Conservation (phyloP, 192 early-diverging fungal genomes). For the Coemansia sp. region DNA sequence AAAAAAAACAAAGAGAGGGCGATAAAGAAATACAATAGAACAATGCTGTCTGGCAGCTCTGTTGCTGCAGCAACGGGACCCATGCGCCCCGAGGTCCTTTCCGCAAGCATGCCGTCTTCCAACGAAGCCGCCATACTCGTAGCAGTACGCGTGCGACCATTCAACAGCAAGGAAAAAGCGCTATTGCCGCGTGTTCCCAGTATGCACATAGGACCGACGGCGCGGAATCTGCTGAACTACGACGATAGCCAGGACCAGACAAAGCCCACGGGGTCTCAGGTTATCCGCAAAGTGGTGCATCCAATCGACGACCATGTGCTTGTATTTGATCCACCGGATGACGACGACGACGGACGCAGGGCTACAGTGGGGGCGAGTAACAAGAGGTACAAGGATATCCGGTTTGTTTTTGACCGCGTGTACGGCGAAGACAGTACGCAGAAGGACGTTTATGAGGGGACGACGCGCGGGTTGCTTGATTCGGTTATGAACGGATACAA, state of each 20-base stretch:
- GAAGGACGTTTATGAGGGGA: slow-evolving; percentile 66
- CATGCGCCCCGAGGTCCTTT: background rate
- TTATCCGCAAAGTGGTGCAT: slow-evolving; percentile 59
- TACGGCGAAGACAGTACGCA: slow-evolving; percentile 70
- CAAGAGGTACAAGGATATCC: slow-evolving; percentile 66
- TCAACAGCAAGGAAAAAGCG: slow-evolving; percentile 54
- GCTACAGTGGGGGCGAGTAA: slow-evolving; percentile 54
- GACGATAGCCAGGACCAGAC: slow-evolving; percentile 21
- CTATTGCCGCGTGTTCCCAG: slow-evolving; percentile 35
- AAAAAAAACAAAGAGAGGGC: no score
- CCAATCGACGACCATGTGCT: slow-evolving; percentile 65
- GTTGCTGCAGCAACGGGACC: background rate
- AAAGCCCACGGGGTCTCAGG: slow-evolving; percentile 7
- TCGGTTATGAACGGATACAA: slow-evolving; percentile 77
- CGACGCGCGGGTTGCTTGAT: slow-evolving; percentile 65
- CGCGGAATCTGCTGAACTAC: slow-evolving; percentile 45
- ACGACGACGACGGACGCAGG: slow-evolving; percentile 48
- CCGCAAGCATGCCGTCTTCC: background rate
- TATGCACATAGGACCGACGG: slow-evolving; percentile 50
- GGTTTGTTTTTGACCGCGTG: slow-evolving; percentile 74
- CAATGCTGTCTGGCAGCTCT: background rate
- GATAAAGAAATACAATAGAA: no score
- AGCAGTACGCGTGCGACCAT: slow-evolving; percentile 61
- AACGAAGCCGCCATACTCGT: slow-evolving; percentile 48
- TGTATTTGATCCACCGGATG: slow-evolving; percentile 72